Conservation (phyloP, 305 asterid genomes). For the Solanum hybrid region DNA sequence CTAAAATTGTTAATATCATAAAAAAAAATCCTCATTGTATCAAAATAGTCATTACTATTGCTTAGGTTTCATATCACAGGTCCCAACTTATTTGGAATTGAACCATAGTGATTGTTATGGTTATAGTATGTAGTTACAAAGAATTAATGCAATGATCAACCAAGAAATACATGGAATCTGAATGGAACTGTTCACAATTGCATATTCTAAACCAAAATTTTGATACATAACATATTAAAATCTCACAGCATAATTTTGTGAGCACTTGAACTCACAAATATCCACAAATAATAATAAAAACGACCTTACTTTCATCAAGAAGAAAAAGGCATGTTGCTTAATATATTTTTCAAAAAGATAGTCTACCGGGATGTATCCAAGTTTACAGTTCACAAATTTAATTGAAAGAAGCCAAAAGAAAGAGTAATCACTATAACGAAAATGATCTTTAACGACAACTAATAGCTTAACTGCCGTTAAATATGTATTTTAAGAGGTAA, state of each 20-base stretch:
- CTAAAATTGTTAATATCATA: neutral
- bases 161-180: neutral
- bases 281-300: neutral
- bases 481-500: neutral
- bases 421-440: neutral
- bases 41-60: neutral
- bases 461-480: neutral
- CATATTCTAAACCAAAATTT: neutral
- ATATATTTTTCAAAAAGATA: neutral
- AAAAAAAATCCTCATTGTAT: too few species aligned
- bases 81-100: neutral
- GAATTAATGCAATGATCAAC: neutral
- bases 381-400: neutral
- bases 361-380: neutral
- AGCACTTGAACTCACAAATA: neutral
- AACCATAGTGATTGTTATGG: neutral
- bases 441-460: neutral
- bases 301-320: neutral
- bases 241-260: neutral
- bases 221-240: neutral
- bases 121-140: neutral
- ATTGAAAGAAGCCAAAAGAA: neutral
- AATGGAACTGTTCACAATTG: neutral
- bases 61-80: neutral
- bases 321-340: neutral